Evolutionary conservation across 345 rosid species (phyloP).

Genomic region (Populus davidiana): DNA sequence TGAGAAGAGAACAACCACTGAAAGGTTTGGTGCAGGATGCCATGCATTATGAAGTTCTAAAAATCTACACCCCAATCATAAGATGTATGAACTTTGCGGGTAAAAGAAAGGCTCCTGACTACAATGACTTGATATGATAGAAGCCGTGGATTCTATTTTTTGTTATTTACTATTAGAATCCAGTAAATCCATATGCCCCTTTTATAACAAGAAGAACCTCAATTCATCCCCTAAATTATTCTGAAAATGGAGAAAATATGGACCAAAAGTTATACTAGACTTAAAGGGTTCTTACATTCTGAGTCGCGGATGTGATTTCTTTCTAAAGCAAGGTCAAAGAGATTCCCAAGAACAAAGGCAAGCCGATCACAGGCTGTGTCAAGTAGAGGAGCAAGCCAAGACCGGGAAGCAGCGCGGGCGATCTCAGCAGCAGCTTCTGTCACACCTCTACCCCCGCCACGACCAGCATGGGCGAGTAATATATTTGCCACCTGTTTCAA

Average conservation of each 20-base stretch:
- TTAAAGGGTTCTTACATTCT: constrained; percentile 55
- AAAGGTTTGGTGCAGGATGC: neutral
- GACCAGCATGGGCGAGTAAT: constrained; percentile 87
- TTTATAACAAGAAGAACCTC: neutral
- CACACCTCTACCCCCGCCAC: constrained; percentile 84
- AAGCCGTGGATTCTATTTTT: too few species aligned
- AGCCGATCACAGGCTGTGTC: constrained; percentile 94
- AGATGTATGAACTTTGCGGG: too few species aligned
- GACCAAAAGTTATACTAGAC: too few species aligned
- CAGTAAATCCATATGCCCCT: neutral
- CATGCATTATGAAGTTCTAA: neutral
- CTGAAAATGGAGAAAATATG: too few species aligned
- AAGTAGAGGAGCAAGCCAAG: constrained; percentile 97
- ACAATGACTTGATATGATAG: too few species aligned
- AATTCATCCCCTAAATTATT: neutral
- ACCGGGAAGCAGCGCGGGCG: constrained; percentile 88
- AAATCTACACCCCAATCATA: neutral
- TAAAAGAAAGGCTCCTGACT: neutral
- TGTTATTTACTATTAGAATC: neutral
- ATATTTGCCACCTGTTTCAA: constrained; percentile 83
- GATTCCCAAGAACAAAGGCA: constrained; percentile 79
- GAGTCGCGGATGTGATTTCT: constrained; percentile 59
- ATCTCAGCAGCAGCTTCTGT: constrained; percentile 96
- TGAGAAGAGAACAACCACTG: neutral
- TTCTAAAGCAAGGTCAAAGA: constrained; percentile 86